A percentile compares a stretch with the other conserved stretches of the same genome.
Conservation (phyloP, 2,329 filamentous ascomycete genomes). For the Dothideomycetes sp. region DNA sequence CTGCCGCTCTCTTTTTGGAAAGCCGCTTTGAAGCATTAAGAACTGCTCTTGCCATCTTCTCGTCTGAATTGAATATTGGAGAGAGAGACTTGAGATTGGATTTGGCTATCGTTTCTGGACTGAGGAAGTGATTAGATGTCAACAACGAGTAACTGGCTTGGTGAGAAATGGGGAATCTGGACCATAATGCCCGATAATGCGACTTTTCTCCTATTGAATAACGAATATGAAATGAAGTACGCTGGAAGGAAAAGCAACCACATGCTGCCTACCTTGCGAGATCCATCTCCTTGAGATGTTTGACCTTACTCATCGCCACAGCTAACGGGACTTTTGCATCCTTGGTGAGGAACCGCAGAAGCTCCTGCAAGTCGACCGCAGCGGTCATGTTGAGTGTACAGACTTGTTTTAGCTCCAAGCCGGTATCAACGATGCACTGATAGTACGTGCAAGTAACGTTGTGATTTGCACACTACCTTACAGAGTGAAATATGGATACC, state of each 20-base stretch:
- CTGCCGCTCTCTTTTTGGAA: slow-evolving; percentile 31
- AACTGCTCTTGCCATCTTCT: slow-evolving; percentile 46
- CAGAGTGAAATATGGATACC: no score
- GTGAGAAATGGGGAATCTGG: neutral
- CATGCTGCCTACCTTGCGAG: slow-evolving; percentile 38
- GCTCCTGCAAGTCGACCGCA: slow-evolving; percentile 7
- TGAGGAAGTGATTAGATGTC: slow-evolving; percentile 11
- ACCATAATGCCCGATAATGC: no score
- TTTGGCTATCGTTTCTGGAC: slow-evolving; percentile 38
- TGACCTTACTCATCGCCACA: slow-evolving; percentile 43
- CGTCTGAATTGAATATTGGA: slow-evolving; percentile 32
- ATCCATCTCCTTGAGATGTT: slow-evolving; percentile 39
- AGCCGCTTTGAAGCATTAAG: slow-evolving; percentile 45
- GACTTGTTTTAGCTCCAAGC: slow-evolving; percentile 3
- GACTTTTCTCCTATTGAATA: no score
- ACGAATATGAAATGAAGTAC: neutral
- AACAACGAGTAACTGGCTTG: neutral
- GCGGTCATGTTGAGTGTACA: neutral
- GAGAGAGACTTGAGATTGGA: slow-evolving; percentile 32
- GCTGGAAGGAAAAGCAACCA: slow-evolving; percentile 5
- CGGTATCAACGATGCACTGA: neutral
- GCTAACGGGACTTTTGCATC: slow-evolving; percentile 47
- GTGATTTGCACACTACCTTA: no score
- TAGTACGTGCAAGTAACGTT: neutral
- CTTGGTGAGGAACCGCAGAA: slow-evolving; percentile 48